Evolutionary conservation across 306 rosid genomes (phyloP).

Genomic region (Rosa rugosa): DNA sequence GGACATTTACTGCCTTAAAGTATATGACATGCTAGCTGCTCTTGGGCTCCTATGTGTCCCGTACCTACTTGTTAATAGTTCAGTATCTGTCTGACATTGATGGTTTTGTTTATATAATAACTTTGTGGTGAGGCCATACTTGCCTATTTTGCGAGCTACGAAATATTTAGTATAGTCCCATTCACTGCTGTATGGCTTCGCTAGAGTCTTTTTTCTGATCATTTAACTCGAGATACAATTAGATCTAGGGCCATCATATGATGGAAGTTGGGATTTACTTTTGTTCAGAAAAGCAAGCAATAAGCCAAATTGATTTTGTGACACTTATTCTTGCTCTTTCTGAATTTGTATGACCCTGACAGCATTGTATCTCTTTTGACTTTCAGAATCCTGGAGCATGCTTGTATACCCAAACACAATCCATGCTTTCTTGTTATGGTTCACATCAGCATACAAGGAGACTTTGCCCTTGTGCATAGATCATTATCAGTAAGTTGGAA

Average conservation of each 20-base stretch:
- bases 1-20: not conserved
- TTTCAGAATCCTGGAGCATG: slow-evolving; percentile 91
- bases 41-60: not conserved
- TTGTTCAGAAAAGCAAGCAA: not conserved
- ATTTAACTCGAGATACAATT: not conserved
- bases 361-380: slow-evolving; percentile 9
- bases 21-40: not conserved
- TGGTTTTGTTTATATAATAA: not conserved
- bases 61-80: not conserved
- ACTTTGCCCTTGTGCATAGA: slow-evolving; percentile 93
- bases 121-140: not conserved
- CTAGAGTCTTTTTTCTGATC: not conserved
- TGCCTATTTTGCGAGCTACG: not conserved
- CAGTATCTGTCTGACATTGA: not conserved
- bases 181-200: not conserved
- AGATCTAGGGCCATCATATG: not conserved
- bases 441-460: slow-evolving; percentile 76
- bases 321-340: not conserved
- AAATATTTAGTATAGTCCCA: not conserved
- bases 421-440: slow-evolving; percentile 87
- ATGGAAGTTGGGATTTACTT: not conserved
- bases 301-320: not conserved
- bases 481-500: slow-evolving; percentile 39
- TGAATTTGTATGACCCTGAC: slow-evolving; percentile 8
- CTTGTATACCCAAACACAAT: slow-evolving; percentile 56